Base-by-base conservation (phyloP, 2,329 filamentous ascomycete genomes). In the Neospermospora avenae region DNA sequence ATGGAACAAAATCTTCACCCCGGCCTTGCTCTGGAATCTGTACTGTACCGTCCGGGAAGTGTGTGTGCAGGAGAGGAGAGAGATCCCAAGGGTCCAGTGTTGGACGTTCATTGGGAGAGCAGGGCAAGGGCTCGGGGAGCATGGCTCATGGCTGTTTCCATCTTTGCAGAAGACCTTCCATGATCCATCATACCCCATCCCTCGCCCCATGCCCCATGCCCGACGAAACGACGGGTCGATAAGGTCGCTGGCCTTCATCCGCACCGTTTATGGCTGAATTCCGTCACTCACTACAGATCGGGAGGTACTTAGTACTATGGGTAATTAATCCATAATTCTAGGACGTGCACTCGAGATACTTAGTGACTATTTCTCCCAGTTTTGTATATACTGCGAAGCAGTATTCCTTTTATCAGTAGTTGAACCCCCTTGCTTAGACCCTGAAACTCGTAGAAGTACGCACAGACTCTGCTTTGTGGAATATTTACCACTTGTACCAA, bases 261-360 rank as follows among this genome's bases (percentile, higher is more conserved):
- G 60, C 48, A 55, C 49, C 58, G 58, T 59, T 63, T 28, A 59
- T 63, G 55, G 63, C 60, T 65, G 55, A 60, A 61, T 59, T 59
- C 48, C 22, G 39, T 37, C 18, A 34, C 22, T 31, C 46, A 60
- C 28, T n/a, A n/a, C n/a, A n/a, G n/a, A n/a, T n/a, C n/a, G n/a
- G n/a, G n/a, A n/a, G n/a, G n/a, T 31, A 31, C 28, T 31, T 31
- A 31, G 28, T 31, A 31, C 28, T 6, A 10, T 5, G 28, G 28
- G 28, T 31, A 31, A 6, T 31, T 31, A 10, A 10, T 31, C 5
- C 10, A 31, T 10, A 31, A 31, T 31, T 31, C 28, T 31, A 31
- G 28, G 28, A 5, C 28, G 5, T 31, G 28, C 28, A 31, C 28
- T 31, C 28, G 5, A 31, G 28, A 31, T 31, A 31, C 28, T 31